phyloP scores from a whole-genome alignment of 208 protist species.

The Endotrypanum monterogeii region DNA sequence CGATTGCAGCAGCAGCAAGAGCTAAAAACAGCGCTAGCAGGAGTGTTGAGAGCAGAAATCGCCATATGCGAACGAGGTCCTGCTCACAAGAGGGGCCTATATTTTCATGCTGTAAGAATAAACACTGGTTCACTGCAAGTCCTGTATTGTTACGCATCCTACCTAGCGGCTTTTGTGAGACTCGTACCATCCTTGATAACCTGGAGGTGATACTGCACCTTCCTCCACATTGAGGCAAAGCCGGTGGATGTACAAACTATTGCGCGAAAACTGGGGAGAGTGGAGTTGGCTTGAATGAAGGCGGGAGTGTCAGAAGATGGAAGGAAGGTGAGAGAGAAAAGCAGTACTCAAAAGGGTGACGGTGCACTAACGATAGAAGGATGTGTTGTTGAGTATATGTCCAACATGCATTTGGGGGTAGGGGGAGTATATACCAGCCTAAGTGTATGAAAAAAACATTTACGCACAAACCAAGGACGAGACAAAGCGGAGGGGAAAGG shows the following conservation, averaged over 20 bases:
- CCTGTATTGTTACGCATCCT: background rate
- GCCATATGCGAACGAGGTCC: background rate
- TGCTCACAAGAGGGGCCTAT: background rate
- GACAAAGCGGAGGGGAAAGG: too few relatives aligned
- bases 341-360: too few relatives aligned
- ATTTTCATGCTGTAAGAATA: background rate
- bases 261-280: background rate
- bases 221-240: background rate
- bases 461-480: too few relatives aligned
- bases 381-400: too few relatives aligned
- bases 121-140: background rate
- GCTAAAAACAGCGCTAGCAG: background rate
- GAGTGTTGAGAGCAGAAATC: background rate
- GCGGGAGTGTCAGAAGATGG: background rate
- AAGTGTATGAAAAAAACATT: too few relatives aligned
- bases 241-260: background rate
- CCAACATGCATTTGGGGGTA: too few relatives aligned
- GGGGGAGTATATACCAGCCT: too few relatives aligned
- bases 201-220: background rate
- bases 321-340: background rate
- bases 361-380: too few relatives aligned
- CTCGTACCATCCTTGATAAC: background rate
- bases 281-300: background rate
- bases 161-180: background rate
- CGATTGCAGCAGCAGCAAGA: background rate